phyloP scores from a whole-genome alignment of 441 rosid genomes.

The Populus tomentosa region DNA sequence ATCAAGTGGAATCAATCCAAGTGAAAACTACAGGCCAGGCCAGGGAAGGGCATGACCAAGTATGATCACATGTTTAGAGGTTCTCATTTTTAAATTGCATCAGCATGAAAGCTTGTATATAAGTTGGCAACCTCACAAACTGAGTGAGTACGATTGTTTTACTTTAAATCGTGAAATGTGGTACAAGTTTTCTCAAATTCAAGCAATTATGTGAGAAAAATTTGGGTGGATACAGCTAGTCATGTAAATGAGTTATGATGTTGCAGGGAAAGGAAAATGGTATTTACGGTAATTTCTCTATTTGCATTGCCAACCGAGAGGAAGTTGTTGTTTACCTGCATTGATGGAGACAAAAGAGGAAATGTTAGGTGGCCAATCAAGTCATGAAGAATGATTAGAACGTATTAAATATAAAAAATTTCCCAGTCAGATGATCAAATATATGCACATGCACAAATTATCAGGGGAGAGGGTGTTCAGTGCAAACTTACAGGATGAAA shows the following conservation, averaged over 20 bases:
- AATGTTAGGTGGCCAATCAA: not conserved
- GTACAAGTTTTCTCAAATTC: not conserved
- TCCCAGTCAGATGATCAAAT: not conserved
- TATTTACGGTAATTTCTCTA: conserved; percentile 79
- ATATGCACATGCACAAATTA: not conserved
- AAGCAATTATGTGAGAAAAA: not conserved
- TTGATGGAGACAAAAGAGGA: conserved; percentile 21
- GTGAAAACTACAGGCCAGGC: not conserved
- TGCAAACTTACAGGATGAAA: conserved; percentile 83
- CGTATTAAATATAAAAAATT: not conserved
- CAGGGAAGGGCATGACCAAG: not conserved
- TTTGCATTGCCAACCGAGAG: conserved; percentile 89
- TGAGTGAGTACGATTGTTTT: not conserved
- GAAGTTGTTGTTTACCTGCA: conserved; percentile 95
- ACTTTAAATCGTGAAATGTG: not conserved
- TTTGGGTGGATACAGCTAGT: not conserved
- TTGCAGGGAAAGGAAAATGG: conserved; percentile 22
- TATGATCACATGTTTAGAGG: not conserved
- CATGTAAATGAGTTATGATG: not conserved
- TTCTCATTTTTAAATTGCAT: not conserved
- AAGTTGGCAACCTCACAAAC: not conserved
- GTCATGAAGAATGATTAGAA: not conserved
- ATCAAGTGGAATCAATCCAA: conserved; percentile 10
- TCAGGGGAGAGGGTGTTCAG: no score
- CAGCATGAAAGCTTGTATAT: not conserved